Base-by-base conservation (phyloP, 1,139 yeast species). In the Nakaseomyces delphensis region DNA sequence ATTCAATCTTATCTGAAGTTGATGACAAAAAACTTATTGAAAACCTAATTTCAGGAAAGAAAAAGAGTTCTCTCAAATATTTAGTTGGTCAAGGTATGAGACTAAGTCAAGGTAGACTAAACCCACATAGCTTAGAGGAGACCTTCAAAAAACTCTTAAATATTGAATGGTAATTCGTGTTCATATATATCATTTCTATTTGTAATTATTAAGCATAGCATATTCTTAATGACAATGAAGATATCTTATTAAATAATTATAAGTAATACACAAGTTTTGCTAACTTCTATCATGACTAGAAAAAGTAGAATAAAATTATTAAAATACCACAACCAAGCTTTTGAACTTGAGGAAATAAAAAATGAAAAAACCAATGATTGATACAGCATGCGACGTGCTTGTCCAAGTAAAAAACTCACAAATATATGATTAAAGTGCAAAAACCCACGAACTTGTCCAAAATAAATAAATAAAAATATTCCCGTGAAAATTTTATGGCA, bases 61-160 rank as follows among this genome's bases (percentile, higher is more conserved):
- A 73, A 48, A 64, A 67, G 32, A 75, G 74, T 37, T 76, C 87
- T 14, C 60, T 89, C 23, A 84, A 87, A 55, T 87, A 70, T 55
- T 66, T 91, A 45, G 72, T 91, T 3, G 98, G 97, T 0, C 76
- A 76, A 56, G 95, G 87, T 13, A 86, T 93, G 95, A 74, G 77
- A 51, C 67, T 71, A 45, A 74, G 85, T 2, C 79, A 78, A 48
- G 96, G 96, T 2, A 77, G 72, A 51, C 70, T 79, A 4, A 67
- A 71, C 35, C 74, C 86, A 1, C 63, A 64, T 3, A 59, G 63
- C n/a, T 68, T 80, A 44, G 73, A 71, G 45, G 49, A 55, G 13
- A 66, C 63, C 44, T 69, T 80, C 49, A 68, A 68, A 49, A 48
- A 50, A 33, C 39, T 63, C 24, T 38, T 54, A 31, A 37, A 46